Evolutionary conservation across 257 asterid genomes (phyloP).

Genomic region (Solanum ossicruentum): DNA sequence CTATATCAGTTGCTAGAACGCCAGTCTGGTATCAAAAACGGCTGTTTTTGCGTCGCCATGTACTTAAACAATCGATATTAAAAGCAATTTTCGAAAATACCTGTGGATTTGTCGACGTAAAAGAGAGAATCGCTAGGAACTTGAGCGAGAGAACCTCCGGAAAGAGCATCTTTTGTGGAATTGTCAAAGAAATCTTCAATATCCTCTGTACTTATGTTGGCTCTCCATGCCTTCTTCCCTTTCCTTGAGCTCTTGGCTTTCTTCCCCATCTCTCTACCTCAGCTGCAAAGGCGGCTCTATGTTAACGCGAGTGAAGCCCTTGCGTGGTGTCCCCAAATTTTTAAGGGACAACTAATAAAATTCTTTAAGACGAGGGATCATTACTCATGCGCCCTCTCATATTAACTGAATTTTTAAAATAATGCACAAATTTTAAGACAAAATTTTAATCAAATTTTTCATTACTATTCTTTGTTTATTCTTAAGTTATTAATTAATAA

Average conservation of each 20-base stretch:
- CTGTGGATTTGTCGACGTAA: constrained; percentile 77
- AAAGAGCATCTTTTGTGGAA: constrained; percentile 83
- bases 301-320: no score
- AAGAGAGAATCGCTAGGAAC: constrained; percentile 60
- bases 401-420: no score
- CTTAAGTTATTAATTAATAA: no score
- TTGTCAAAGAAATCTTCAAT: constrained; percentile 77
- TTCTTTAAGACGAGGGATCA: no score
- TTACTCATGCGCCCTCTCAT: no score
- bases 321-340: no score
- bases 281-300: no score
- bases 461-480: no score
- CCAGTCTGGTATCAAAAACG: not conserved
- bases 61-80: not conserved
- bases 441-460: no score
- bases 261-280: constrained; percentile 53
- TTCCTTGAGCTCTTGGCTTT: constrained; percentile 70
- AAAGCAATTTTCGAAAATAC: constrained; percentile 8
- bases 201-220: constrained; percentile 83
- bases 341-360: no score
- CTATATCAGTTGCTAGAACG: not conserved
- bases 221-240: constrained; percentile 98
- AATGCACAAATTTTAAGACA: no score
- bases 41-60: not conserved
- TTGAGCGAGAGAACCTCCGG: constrained; percentile 78